Percentiles rank a stretch among this genome's conserved stretches.
Evolutionary conservation across 495 filamentous ascomycete genomes (phyloP).

Genomic region (Talaromyces thailandensis): DNA sequence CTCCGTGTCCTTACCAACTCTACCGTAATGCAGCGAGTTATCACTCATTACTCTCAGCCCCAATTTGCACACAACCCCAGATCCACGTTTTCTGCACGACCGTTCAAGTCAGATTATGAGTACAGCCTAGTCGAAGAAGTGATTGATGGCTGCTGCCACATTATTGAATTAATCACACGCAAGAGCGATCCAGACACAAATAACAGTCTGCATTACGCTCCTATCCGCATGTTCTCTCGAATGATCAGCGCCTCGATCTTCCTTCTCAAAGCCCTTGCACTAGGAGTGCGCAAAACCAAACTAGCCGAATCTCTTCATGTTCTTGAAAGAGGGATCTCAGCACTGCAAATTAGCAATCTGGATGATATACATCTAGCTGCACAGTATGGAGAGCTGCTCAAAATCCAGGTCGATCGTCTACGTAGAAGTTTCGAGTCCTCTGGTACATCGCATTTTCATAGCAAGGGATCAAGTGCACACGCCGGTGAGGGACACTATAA

Average conservation of each 20-base stretch:
- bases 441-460: not conserved
- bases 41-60: constrained; percentile 17
- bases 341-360: constrained; percentile 19
- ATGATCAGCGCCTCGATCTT: constrained; percentile 32
- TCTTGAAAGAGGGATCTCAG: constrained; percentile 23
- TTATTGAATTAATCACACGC: constrained; percentile 17
- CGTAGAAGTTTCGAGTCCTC: constrained; percentile 7
- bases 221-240: constrained; percentile 27
- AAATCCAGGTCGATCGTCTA: constrained; percentile 16
- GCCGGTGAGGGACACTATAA: not conserved
- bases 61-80: not conserved
- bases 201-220: constrained; percentile 19
- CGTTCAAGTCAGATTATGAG: constrained; percentile 12
- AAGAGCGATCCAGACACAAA: not conserved
- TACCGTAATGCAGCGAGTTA: constrained; percentile 28
- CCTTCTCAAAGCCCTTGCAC: constrained; percentile 29
- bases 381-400: constrained; percentile 25
- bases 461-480: not conserved
- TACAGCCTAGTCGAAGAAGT: constrained; percentile 32
- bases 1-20: constrained; percentile 28
- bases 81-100: not conserved
- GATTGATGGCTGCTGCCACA: constrained; percentile 23
- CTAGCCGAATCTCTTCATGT: constrained; percentile 24
- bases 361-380: constrained; percentile 30
- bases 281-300: constrained; percentile 24